Percentiles rank a stretch among this genome's conserved stretches.
These are phyloP conservation scores for Hypoxylon sp. DNA, from an alignment of 2,329 filamentous ascomycete species.

Conservation along the genomic window DNA sequence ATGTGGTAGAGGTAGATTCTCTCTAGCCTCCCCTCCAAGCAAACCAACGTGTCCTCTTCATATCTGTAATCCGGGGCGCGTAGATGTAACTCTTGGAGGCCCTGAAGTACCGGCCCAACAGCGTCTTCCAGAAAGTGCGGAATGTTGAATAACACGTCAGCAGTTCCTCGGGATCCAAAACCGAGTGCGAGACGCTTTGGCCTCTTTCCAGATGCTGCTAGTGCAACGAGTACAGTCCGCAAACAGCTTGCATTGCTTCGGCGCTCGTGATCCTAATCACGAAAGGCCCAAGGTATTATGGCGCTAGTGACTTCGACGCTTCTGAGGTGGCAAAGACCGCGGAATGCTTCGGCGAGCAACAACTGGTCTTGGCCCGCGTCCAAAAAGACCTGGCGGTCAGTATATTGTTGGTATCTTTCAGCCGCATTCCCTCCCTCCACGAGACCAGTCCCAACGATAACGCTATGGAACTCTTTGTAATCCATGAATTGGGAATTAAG, in stretches of 20 bases:
- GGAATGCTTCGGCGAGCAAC: conserved; percentile 28
- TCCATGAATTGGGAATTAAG: conserved; percentile 11
- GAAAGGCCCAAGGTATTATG: conserved; percentile 6
- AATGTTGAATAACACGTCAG: conserved; percentile 20
- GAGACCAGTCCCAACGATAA: too few relatives aligned
- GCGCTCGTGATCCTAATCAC: too few relatives aligned
- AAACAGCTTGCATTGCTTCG: conserved; percentile 9
- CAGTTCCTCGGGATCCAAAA: background rate
- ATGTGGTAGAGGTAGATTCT: conserved; percentile 6
- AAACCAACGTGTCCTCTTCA: background rate
- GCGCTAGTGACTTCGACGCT: conserved; percentile 1
- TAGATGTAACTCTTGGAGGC: conserved; percentile 18
- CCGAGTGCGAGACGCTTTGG: conserved; percentile 17
- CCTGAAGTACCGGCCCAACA: conserved; percentile 11
- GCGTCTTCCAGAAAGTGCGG: conserved; percentile 15
- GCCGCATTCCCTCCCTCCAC: too few relatives aligned
- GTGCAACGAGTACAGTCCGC: conserved; percentile 20
- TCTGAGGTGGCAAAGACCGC: conserved; percentile 27
- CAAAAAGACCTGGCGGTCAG: conserved; percentile 16
- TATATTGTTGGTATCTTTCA: conserved; percentile 15
- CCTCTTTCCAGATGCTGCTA: conserved; percentile 19
- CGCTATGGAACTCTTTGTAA: too few relatives aligned
- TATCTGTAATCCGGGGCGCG: background rate
- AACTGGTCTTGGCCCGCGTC: conserved; percentile 14
- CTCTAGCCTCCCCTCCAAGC: background rate